Conservation (phyloP, 148 eudicot species). For the Heliamphora exappendiculata region DNA sequence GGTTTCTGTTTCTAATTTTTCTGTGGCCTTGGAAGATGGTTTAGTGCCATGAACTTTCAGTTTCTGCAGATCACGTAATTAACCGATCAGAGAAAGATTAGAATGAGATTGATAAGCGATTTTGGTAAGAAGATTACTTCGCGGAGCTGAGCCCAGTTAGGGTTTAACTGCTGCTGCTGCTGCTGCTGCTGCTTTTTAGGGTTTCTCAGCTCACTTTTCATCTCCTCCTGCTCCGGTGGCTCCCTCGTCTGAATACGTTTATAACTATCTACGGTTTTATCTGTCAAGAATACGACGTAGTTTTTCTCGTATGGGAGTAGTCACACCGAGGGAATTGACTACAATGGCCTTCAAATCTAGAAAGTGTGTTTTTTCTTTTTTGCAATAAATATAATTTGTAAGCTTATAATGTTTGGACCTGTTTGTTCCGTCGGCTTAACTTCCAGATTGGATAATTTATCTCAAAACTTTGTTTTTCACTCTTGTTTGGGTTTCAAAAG, state of each 20-base stretch:
- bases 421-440: too few species aligned
- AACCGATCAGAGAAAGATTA: not conserved
- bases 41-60: slow-evolving; percentile 37
- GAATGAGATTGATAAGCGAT: not conserved
- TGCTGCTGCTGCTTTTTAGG: slow-evolving; percentile 28
- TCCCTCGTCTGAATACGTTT: not conserved
- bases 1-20: slow-evolving; percentile 12
- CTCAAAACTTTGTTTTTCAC: too few species aligned
- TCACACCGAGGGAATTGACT: too few species aligned
- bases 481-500: too few species aligned
- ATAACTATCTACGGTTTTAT: not conserved
- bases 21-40: slow-evolving; percentile 15
- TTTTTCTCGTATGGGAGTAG: not conserved
- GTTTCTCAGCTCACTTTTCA: slow-evolving; percentile 21
- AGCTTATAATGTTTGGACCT: too few species aligned
- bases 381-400: too few species aligned
- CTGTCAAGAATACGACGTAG: not conserved
- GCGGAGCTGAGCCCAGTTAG: slow-evolving; percentile 72
- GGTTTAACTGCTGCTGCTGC: slow-evolving; percentile 31
- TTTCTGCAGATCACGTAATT: slow-evolving; percentile 36
- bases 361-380: too few species aligned
- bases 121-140: slow-evolving; percentile 21
- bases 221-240: slow-evolving; percentile 3
- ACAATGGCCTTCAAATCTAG: too few species aligned
- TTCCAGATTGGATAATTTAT: too few species aligned